Conservation (phyloP, 495 filamentous ascomycete genomes). For the Penicillium paradoxum region DNA sequence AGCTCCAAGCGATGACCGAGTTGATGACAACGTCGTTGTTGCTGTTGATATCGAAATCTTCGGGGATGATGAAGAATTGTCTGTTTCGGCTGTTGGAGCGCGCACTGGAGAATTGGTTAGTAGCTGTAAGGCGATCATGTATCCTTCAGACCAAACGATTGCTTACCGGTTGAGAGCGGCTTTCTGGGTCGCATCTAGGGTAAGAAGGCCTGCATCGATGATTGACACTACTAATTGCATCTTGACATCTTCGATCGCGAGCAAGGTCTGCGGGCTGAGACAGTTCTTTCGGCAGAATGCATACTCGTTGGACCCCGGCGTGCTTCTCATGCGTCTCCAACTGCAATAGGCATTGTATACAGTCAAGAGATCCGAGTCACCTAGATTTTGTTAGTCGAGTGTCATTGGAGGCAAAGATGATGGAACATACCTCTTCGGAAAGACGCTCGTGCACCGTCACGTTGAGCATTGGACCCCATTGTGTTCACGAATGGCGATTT, state of each 20-base stretch:
- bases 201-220: constrained; percentile 75
- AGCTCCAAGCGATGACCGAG: constrained; percentile 82
- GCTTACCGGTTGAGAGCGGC: constrained; percentile 53
- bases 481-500: constrained; percentile 90
- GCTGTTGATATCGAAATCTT: constrained; percentile 65
- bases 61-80: constrained; percentile 74
- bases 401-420: not conserved
- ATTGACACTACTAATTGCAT: constrained; percentile 78
- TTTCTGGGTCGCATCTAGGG: constrained; percentile 64
- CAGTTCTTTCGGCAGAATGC: constrained; percentile 92
- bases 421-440: constrained; percentile 60
- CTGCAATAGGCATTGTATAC: constrained; percentile 87
- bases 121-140: constrained; percentile 10
- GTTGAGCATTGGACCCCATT: constrained; percentile 74
- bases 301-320: constrained; percentile 61
- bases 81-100: constrained; percentile 57
- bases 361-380: constrained; percentile 87
- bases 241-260: constrained; percentile 91
- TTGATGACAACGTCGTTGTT: constrained; percentile 70
- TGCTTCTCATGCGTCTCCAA: constrained; percentile 76
- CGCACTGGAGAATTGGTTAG: constrained; percentile 28
- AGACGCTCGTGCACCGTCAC: constrained; percentile 65
- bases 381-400: constrained; percentile 30
- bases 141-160: not conserved
- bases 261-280: constrained; percentile 73